Conservation (phyloP, 2,329 filamentous ascomycete genomes). For the Chaetomiaceae sp. region DNA sequence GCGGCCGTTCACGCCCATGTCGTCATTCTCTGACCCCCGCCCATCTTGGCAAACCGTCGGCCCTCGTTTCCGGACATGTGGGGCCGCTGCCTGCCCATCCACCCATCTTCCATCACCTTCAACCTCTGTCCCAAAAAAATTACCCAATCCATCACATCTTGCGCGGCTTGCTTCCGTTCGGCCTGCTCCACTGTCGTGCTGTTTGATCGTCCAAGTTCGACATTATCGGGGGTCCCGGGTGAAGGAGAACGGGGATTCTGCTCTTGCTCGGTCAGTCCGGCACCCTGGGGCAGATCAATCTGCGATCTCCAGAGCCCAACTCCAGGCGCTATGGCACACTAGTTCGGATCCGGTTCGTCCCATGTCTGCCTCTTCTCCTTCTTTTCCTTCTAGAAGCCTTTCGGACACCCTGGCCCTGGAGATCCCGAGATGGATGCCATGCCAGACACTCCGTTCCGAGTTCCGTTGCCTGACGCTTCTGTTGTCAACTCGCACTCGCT, state of each 20-base stretch:
- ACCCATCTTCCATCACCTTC: not conserved
- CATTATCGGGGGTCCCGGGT: not conserved
- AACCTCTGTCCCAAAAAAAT: not conserved
- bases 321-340: conserved; percentile 9
- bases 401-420: conserved; percentile 13
- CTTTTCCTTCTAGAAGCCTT: conserved; percentile 12
- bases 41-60: not conserved
- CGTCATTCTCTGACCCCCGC: conserved; percentile 5
- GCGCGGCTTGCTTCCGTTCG: not conserved
- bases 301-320: not conserved
- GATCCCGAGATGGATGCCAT: conserved; percentile 12
- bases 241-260: not conserved
- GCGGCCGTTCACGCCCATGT: not conserved
- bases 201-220: conserved; percentile 8
- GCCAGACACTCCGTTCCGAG: conserved; percentile 5
- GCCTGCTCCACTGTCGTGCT: not conserved
- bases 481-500: no score
- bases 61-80: conserved; percentile 9
- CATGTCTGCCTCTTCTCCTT: conserved; percentile 18
- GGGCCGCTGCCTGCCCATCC: not conserved
- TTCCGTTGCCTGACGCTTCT: conserved; percentile 9
- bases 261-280: conserved; percentile 3
- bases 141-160: not conserved
- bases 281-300: conserved; percentile 25
- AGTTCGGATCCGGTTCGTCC: conserved; percentile 26